Base-by-base conservation (phyloP, 1,139 yeast species). In the Saccharomycopsis hybrid region DNA sequence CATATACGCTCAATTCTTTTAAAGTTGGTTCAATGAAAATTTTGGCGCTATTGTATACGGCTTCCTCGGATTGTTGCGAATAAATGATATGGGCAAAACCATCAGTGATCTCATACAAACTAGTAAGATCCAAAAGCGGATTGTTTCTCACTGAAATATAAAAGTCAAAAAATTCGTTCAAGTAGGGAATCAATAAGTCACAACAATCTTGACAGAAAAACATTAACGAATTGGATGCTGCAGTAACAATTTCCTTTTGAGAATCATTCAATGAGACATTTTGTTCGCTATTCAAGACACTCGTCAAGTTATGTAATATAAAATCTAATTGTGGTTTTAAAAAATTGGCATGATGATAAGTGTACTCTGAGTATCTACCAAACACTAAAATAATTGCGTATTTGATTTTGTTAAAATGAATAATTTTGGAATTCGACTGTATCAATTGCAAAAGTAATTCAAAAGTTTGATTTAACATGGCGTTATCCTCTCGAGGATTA, bases 341-440 rank as follows among this genome's bases (percentile, higher is more conserved):
- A 59, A 74, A 85, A 55, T 86, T 83, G 1, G 95, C 88, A 65
- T 92, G 94, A 56, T 78, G 76, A 4, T 90, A 73, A 0, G 97
- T 88, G 97, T 98, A 94, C 66, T 85, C 90, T 1, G 97, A 87
- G 65, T 92, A 92, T 59, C 98, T 75, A 5, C 98, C 98, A 46
- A 94, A 71, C 1, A 92, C 96, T 59, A 92, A 73, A 0, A 96
- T 88, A 1, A 96, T 92, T 2, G 97, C 95, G 60, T 92, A 92
- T 62, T 96, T 75, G 51, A 92, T 79, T 62, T 88, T 87, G 37
- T 47, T 46, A 25, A 29, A 50, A 7, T 29, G 30, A 2, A 47
- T 32, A 8, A 52, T n/a, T 30, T 39, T 40, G 8, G 51, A 40
- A 28, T 49, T 40, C 7, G 44, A 31, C 4, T 41, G 27, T 9